Evolutionary conservation across 2,329 filamentous ascomycete species (phyloP), one percentile per base, ranked within the genome.

Genomic region (Aspergillus niger): DNA sequence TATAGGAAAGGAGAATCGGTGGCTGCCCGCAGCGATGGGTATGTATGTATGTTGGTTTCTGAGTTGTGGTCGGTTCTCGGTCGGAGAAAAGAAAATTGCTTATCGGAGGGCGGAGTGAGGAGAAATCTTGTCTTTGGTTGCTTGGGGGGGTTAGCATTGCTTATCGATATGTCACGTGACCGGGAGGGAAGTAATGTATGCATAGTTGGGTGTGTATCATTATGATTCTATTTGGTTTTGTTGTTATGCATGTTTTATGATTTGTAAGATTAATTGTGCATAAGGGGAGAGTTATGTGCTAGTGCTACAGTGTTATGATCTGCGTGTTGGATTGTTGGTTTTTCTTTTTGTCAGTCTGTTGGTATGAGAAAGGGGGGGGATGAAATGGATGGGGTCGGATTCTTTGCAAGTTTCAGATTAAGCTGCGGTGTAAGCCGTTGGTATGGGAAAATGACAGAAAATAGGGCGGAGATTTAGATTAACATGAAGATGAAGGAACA

Each of bases 101-200:
- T 67, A 68, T 68, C 63, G 53, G 8, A 55, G 28, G 39, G 28
- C 24, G 13, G 41, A 24, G 41, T 36, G 26, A 26, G 26, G 4
- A 20, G 20, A 20, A 20, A 20, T 20, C 20, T 20, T 20, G 20
- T 20, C 20, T 36, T 10, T 13, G 32, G 41, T 44, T 44, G 41
- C 41, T 20, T 20, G 41, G 41, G 10, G 15, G 17, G n/a, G 41
- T 10, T 10, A 10, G 17, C 3, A 10, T 10, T 13, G 36, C 59
- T 63, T 65, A 63, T 65, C 63, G 36, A 36, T 36, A 36, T 36
- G 52, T 65, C 65, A 67, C 65, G 65, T 67, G 61, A 15, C 11
- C 24, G 3, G 3, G 24, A 26, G 20, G 2, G 20, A 20, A 20
- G 20, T 20, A 20, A 2, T 20, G 20, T 20, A 20, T 20, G 20